phyloP scores from a whole-genome alignment of 2,329 filamentous ascomycete genomes.

The Zymoseptoria tritici region DNA sequence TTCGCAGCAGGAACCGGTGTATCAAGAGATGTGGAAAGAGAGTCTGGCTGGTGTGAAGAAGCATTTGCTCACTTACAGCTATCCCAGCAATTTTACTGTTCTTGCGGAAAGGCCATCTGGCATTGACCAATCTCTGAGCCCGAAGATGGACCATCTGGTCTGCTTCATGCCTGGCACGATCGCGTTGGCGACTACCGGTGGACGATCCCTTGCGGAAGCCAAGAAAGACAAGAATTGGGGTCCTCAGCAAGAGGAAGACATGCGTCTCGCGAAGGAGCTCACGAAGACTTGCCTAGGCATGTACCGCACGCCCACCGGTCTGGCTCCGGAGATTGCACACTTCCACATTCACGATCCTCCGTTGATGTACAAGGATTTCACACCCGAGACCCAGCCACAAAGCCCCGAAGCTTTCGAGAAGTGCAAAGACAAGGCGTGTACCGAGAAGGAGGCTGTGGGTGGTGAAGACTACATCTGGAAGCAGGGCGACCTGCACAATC shows the following conservation, averaged over 20 bases:
- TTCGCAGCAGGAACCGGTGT: constrained; percentile 73
- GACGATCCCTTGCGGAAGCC: constrained; percentile 66
- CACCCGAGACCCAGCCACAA: constrained; percentile 37
- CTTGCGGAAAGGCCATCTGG: constrained; percentile 79
- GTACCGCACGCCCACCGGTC: constrained; percentile 86
- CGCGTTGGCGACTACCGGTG: constrained; percentile 76
- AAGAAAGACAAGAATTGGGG: constrained; percentile 65
- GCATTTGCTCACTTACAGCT: constrained; percentile 83
- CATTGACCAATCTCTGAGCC: constrained; percentile 56
- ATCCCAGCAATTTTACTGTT: constrained; percentile 73
- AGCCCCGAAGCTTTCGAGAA: constrained; percentile 39
- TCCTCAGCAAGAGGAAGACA: constrained; percentile 73
- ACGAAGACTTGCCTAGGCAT: constrained; percentile 98
- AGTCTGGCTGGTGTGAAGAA: constrained; percentile 78
- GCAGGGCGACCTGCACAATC: constrained; percentile 76
- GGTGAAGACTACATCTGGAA: constrained; percentile 74
- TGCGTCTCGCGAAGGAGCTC: constrained; percentile 77
- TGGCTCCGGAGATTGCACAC: constrained; percentile 92
- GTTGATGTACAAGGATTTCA: constrained; percentile 50
- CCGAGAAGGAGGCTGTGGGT: constrained; percentile 52
- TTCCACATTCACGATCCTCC: constrained; percentile 71
- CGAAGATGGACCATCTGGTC: constrained; percentile 97
- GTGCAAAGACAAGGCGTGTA: constrained; percentile 23
- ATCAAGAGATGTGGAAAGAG: constrained; percentile 89
- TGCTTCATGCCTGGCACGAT: constrained; percentile 98